Percentiles rank a stretch among this genome's conserved stretches.
Conservation (phyloP, 805 yeast species). For the Barnettozyma salicaria region DNA sequence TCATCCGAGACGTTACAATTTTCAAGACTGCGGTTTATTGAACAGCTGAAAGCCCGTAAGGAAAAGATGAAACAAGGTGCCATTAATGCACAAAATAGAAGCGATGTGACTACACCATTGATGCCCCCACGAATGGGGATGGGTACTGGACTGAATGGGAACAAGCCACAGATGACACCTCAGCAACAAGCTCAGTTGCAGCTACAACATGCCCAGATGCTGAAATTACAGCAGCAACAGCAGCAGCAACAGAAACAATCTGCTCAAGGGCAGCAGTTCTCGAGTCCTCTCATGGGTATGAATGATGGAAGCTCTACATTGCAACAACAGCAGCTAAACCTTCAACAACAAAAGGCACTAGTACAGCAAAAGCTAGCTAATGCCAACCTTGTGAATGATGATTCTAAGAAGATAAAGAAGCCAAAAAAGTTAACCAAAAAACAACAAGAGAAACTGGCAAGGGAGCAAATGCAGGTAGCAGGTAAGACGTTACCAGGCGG, state of each 20-base stretch:
- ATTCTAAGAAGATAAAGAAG: slow-evolving; percentile 17
- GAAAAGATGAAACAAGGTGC: slow-evolving; percentile 45
- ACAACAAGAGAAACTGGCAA: slow-evolving; percentile 11
- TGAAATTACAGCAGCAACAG: slow-evolving; percentile 19
- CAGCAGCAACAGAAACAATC: slow-evolving; percentile 27
- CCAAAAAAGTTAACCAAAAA: slow-evolving; percentile 19
- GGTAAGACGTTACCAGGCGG: slow-evolving; percentile 27
- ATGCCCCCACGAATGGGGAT: slow-evolving; percentile 7
- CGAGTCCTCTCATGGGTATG: slow-evolving; percentile 10
- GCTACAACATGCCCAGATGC: slow-evolving; percentile 27
- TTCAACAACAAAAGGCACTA: slow-evolving; percentile 22
- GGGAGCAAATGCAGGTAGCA: slow-evolving; percentile 19
- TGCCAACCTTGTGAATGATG: slow-evolving; percentile 15
- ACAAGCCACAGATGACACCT: slow-evolving; percentile 14
- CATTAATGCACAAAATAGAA: slow-evolving; percentile 18
- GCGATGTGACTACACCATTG: slow-evolving; percentile 5
- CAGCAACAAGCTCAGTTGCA: slow-evolving; percentile 28
- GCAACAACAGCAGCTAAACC: slow-evolving; percentile 19
- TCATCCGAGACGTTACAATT: slow-evolving; percentile 50
- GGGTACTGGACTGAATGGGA: slow-evolving; percentile 17
- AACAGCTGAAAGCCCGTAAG: slow-evolving; percentile 70
- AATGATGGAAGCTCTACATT: slow-evolving; percentile 4
- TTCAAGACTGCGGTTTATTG: slow-evolving; percentile 81
- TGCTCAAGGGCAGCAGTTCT: slow-evolving; percentile 23
- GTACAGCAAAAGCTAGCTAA: slow-evolving; percentile 24